These are phyloP conservation scores for Vigna nakashimae DNA, from an alignment of 306 rosid species.

Conservation along the genomic window DNA sequence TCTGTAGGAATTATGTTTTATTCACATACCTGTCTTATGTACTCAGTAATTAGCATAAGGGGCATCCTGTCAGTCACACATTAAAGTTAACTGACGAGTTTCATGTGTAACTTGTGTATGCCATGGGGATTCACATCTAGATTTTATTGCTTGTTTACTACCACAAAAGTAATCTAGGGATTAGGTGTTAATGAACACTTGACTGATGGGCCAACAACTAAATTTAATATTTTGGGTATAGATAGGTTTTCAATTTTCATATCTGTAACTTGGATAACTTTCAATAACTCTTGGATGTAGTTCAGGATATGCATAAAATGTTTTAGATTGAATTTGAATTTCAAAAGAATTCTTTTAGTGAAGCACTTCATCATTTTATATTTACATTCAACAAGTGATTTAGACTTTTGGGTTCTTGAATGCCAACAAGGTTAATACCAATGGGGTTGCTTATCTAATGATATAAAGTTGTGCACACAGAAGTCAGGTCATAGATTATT, in stretches of 20 bases:
- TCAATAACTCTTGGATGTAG: no score
- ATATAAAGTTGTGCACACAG: constrained; percentile 4
- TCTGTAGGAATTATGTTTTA: constrained; percentile 34
- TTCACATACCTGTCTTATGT: constrained; percentile 83
- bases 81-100: no score
- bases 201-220: no score
- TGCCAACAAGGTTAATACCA: background rate
- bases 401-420: background rate
- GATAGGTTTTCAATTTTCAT: no score
- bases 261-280: no score
- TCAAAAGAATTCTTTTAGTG: background rate
- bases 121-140: no score
- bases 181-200: no score
- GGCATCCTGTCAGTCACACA: constrained; percentile 93
- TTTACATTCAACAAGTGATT: background rate
- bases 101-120: no score
- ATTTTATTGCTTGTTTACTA: no score
- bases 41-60: constrained; percentile 92
- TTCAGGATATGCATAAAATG: background rate
- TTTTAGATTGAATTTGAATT: constrained; percentile 10
- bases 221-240: no score
- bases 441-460: background rate
- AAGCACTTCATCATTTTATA: background rate
- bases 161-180: no score
- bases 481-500: background rate